Evolutionary conservation across 495 filamentous ascomycete species (phyloP), one percentile per base, ranked within the genome.

Genomic region (Lineolata rhizophorae): DNA sequence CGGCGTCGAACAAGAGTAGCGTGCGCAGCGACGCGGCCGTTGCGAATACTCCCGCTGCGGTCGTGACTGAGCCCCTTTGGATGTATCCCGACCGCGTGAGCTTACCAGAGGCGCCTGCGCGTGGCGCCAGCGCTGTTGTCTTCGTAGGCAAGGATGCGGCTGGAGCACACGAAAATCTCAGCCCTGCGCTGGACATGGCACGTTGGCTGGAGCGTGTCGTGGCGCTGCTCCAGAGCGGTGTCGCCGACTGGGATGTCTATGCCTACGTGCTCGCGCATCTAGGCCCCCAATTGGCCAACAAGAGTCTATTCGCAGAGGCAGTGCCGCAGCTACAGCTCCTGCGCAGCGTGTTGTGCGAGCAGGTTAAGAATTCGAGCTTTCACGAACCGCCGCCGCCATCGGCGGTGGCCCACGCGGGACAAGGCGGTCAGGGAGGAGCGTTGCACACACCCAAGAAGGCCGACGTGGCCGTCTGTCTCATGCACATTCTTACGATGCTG

Each of bases 181-280:
- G 22, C 9, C 26, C 32, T 9, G 51, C 64, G 15, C 47, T 93
- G 29, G 64, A 78, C 34, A 64, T 82, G 17, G 62, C 62, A 11
- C 51, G 70, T 29, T 93, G 82, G 76, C 58, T 93, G 11, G 75
- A 87, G 31, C 56, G 65, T 5, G 52, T 91, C 22, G 65, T 84
- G 22, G 63, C 62, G 2, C 53, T 91, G 13, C 54, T 99, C 19
- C 70, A 79, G 40, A 9, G 21, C 9, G 58, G 76, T 25, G 76
- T 74, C 29, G 67, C 67, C 18, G 76, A 93, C 31, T 99, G 90
- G 90, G 83, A 95, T 50, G 56, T 92, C 1, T 92, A 91, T 59
- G 84, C 77, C 53, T 93, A 81, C 47, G 64, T 87, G 18, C 60
- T 95, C 9, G 74, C 77, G 9, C 78, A 93, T 47, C 54, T 93